Base-by-base conservation (phyloP, 2,329 filamentous ascomycete species). In the Botryotinia convoluta region DNA sequence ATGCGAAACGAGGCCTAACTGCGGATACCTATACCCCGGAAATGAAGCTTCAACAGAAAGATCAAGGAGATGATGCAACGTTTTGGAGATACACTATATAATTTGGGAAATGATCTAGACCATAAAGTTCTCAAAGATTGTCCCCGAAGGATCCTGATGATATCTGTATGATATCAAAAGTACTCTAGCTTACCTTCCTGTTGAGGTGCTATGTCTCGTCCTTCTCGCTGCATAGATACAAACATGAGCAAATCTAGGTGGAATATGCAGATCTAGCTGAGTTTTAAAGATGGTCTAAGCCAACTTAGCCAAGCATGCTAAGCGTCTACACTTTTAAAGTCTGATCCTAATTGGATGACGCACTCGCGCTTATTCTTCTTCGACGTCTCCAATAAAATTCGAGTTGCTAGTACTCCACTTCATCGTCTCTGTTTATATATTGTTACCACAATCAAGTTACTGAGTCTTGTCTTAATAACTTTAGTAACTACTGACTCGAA, bases 21-120 rank as follows among this genome's bases (percentile, higher is more conserved):
- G 84, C 83, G 4, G 81, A 83, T 69, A 83, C 86, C 73, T 87
- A 88, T 80, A 88, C 86, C 3, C 80, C 84, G 60, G 86, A 87
- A 75, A 87, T 90, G 83, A 87, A 84, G 82, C 68, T 81, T 35
- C 65, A 82, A 20, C 87, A 90, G 82, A 81, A 84, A 45, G 84
- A 90, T 74, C 83, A 84, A 73, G 89, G 88, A 14, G 89, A 91
- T 78, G 82, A 85, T 74, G 88, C 88, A 69, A 85, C 84, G 37
- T 88, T 87, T 79, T 88, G 86, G 82, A 83, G 86, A 73, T 88
- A 87, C 77, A 87, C 85, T 12, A 77, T 87, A 51, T 88, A 82
- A 80, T 54, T 18, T 51, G 9, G 29, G 26, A n/a, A 10, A 42
- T 29, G 10, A 4, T 7, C 29, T 26, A 22, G 45, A 32, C 0